Evolutionary conservation across 805 yeast genomes (phyloP).

Genomic region (Candida mattraensis): DNA sequence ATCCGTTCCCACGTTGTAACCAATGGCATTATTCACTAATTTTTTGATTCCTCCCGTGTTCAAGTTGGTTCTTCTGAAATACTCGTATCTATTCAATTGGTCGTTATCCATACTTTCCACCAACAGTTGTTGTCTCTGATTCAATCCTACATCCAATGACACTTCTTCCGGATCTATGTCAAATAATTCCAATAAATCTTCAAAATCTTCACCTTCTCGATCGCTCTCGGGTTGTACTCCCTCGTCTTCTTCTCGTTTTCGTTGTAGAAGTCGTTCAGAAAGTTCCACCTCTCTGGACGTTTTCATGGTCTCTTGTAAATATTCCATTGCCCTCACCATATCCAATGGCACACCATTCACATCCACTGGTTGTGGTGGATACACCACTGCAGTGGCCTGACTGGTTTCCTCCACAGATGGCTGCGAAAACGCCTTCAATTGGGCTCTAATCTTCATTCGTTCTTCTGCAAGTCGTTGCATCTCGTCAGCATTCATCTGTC

Average conservation of each 20-base stretch:
- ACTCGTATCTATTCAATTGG: slow-evolving; percentile 86
- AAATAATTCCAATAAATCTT: slow-evolving; percentile 30
- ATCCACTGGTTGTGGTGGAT: slow-evolving; percentile 9
- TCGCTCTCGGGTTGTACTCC: slow-evolving; percentile 28
- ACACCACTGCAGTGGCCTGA: slow-evolving; percentile 1
- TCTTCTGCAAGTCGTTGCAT: slow-evolving; percentile 12
- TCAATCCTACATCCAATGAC: slow-evolving; percentile 41
- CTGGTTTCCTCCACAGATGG: too few relatives aligned
- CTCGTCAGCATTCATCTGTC: slow-evolving; percentile 12
- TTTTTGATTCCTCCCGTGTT: slow-evolving; percentile 76
- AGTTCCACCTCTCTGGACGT: slow-evolving; percentile 20
- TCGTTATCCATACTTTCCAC: slow-evolving; percentile 74
- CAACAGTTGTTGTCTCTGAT: slow-evolving; percentile 60
- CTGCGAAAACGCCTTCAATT: slow-evolving; percentile 10
- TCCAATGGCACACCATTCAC: slow-evolving; percentile 27
- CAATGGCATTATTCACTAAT: slow-evolving; percentile 72
- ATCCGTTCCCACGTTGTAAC: slow-evolving; percentile 76
- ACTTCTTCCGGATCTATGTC: slow-evolving; percentile 34
- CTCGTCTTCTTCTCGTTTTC: slow-evolving; percentile 31
- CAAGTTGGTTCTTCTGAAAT: slow-evolving; percentile 74
- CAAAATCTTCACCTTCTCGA: slow-evolving; percentile 29
- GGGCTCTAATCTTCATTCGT: slow-evolving; percentile 7
- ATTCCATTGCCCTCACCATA: slow-evolving; percentile 26
- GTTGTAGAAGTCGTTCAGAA: slow-evolving; percentile 24
- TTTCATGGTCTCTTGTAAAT: slow-evolving; percentile 25